Evolutionary conservation across 495 filamentous ascomycete species (phyloP).

Genomic region (Extremus antarcticus): DNA sequence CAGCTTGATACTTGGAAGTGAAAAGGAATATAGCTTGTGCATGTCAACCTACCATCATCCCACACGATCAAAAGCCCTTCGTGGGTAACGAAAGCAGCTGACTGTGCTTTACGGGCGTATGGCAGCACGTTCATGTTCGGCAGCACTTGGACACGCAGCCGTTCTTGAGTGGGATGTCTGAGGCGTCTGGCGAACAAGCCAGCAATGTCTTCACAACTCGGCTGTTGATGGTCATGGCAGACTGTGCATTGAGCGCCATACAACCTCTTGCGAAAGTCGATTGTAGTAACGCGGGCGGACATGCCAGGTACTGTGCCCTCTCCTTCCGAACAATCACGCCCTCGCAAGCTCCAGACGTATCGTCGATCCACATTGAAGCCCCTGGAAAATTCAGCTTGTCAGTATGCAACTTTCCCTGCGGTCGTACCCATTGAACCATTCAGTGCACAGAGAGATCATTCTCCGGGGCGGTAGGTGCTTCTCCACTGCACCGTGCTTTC

Average conservation of each 20-base stretch:
- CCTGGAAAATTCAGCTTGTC: neutral
- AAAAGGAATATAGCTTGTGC: neutral
- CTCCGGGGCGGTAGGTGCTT: too few species aligned
- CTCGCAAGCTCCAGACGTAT: constrained; percentile 52
- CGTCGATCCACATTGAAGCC: constrained; percentile 55
- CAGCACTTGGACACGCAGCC: constrained; percentile 52
- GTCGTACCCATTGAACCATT: too few species aligned
- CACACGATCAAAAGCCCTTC: constrained; percentile 50
- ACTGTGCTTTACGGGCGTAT: constrained; percentile 51
- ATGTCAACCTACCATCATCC: constrained; percentile 58
- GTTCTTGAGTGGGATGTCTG: constrained; percentile 44
- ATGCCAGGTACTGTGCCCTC: constrained; percentile 56
- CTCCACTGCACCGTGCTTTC: too few species aligned
- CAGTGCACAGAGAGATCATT: too few species aligned
- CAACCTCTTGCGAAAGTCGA: constrained; percentile 52
- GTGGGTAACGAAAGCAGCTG: constrained; percentile 54
- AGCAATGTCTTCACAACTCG: constrained; percentile 46
- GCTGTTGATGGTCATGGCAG: constrained; percentile 49
- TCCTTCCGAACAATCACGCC: constrained; percentile 60
- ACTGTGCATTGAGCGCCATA: constrained; percentile 41
- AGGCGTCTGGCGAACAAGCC: constrained; percentile 24
- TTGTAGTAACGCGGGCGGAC: constrained; percentile 46
- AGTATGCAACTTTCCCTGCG: too few species aligned
- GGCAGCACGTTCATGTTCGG: constrained; percentile 44
- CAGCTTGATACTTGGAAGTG: neutral